These are phyloP conservation scores for Sclerotiophoma versabilis DNA, from an alignment of 2,329 filamentous ascomycete genomes.

Conservation along the genomic window DNA sequence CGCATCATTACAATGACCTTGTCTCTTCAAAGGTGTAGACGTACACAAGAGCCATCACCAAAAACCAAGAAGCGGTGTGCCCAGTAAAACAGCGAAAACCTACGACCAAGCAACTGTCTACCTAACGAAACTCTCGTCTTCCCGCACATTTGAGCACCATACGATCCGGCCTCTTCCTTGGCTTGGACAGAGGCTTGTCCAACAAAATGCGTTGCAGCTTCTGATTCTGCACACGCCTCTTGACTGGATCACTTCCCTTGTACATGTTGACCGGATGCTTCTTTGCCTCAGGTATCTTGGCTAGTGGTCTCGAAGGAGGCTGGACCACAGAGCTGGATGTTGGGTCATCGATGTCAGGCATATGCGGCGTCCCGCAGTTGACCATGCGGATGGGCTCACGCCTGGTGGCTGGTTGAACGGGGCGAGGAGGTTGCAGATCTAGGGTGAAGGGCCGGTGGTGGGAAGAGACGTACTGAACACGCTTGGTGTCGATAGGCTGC, in stretches of 20 bases:
- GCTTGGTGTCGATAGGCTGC: background rate
- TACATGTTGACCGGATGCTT: slow-evolving; percentile 18
- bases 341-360: background rate
- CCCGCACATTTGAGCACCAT: slow-evolving; percentile 13
- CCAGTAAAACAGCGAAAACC: background rate
- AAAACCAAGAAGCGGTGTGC: no score
- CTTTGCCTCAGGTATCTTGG: background rate
- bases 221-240: slow-evolving; percentile 25
- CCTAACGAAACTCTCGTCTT: background rate
- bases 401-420: slow-evolving; percentile 1
- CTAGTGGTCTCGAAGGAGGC: background rate
- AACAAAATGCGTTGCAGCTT: slow-evolving; percentile 28
- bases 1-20: no score
- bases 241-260: slow-evolving; percentile 25
- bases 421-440: background rate
- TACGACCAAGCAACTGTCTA: no score
- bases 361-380: background rate
- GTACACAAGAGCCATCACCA: no score
- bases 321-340: background rate
- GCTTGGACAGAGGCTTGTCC: slow-evolving; percentile 16
- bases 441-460: background rate
- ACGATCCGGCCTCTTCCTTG: slow-evolving; percentile 18
- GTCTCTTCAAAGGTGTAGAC: no score
- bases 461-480: background rate
- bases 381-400: slow-evolving; percentile 8